These are phyloP conservation scores for Heterobasidion occidentale DNA, from an alignment of 1,284 basidiomycete genomes.

Conservation along the genomic window DNA sequence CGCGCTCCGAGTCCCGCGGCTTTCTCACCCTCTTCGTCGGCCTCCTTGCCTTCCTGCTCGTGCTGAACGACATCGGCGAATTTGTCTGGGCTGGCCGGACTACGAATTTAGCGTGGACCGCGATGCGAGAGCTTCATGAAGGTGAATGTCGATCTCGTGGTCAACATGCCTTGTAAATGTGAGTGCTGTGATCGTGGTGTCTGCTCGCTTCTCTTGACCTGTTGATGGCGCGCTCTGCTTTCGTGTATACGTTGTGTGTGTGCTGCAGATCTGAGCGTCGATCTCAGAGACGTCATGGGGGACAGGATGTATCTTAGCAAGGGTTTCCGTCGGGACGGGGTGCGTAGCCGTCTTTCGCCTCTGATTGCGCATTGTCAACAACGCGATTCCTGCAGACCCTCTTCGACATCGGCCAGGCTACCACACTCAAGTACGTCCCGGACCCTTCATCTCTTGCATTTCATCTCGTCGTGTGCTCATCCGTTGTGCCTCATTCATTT, in stretches of 20 bases:
- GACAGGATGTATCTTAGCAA: conserved; percentile 84
- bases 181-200: conserved; percentile 25
- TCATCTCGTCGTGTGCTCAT: no score
- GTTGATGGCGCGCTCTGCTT: background rate
- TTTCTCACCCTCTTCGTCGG: conserved; percentile 80
- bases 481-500: no score
- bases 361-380: background rate
- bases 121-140: conserved; percentile 56
- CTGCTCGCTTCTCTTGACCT: background rate
- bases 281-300: conserved; percentile 87
- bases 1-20: conserved; percentile 81
- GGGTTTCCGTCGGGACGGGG: conserved; percentile 82
- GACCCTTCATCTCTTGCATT: background rate
- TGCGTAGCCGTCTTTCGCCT: conserved; percentile 26
- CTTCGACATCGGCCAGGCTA: conserved; percentile 83
- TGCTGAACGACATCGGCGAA: conserved; percentile 84
- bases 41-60: conserved; percentile 63
- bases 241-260: background rate
- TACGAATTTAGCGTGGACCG: conserved; percentile 81
- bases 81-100: conserved; percentile 87
- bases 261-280: conserved; percentile 70
- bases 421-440: conserved; percentile 42
- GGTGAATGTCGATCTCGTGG: conserved; percentile 85
- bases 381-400: conserved; percentile 42
- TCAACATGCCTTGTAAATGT: conserved; percentile 92